phyloP scores from a whole-genome alignment of 1,139 yeast species.

The Debaryomyces fabryi region DNA sequence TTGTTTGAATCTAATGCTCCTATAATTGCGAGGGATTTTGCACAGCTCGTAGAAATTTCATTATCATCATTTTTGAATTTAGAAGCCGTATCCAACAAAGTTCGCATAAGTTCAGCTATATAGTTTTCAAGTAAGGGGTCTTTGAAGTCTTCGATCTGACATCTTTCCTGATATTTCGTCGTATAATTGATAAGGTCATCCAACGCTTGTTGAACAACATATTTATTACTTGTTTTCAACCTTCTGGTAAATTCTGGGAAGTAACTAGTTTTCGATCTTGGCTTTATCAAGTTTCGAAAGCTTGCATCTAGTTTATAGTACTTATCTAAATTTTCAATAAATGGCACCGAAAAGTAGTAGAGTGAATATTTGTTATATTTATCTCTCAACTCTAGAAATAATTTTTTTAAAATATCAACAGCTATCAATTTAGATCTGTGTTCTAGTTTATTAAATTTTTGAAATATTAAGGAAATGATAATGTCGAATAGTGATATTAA shows the following conservation, averaged over 20 bases:
- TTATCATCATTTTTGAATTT: constrained; percentile 54
- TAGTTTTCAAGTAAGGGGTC: constrained; percentile 32
- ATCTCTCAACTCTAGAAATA: constrained; percentile 38
- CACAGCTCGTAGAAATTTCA: constrained; percentile 58
- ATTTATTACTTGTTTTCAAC: constrained; percentile 66
- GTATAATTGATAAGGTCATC: constrained; percentile 63
- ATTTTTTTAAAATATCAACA: constrained; percentile 43
- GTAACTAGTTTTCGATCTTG: constrained; percentile 30
- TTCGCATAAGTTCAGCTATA: constrained; percentile 51
- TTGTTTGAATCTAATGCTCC: constrained; percentile 79
- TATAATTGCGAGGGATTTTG: constrained; percentile 70
- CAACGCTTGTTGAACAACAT: constrained; percentile 78
- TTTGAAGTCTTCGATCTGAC: constrained; percentile 43
- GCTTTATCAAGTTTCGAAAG: constrained; percentile 30
- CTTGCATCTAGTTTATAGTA: constrained; percentile 27
- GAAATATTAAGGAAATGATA: constrained; percentile 53
- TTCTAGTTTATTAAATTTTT: constrained; percentile 60
- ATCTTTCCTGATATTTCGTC: constrained; percentile 47
- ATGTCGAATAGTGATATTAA: constrained; percentile 52
- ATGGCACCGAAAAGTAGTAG: constrained; percentile 54
- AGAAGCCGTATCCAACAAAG: constrained; percentile 61
- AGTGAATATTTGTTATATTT: constrained; percentile 46
- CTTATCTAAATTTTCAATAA: constrained; percentile 40
- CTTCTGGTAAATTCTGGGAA: constrained; percentile 58
- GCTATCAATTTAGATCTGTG: constrained; percentile 49